Base-by-base conservation (phyloP, 1,284 basidiomycete species). In the Farysia itapuensis region DNA sequence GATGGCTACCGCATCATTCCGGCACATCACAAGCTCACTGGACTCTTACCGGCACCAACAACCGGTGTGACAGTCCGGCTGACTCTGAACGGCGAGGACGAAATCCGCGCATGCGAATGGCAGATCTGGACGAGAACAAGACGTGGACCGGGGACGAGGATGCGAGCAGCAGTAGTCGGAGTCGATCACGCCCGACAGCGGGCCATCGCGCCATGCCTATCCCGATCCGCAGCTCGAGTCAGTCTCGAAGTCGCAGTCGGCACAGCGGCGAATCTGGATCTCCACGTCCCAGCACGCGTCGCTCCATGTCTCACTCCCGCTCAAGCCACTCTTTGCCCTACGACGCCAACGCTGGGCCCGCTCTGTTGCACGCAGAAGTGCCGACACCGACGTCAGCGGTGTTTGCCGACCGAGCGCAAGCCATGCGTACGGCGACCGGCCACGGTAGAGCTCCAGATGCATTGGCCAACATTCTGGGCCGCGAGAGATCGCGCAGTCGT, bases 401-500 rank as follows among this genome's bases (percentile, higher is more conserved):
- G 16, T 13, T 31, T 36, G 44, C 53, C 11, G 53, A 61, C 15
- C 29, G 43, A 5, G 47, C 48, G 13, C 52, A 63, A 23, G 59
- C 48, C 6, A 45, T 53, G 26, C 39, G 64, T 3, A 48, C 53
- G 5, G 54, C 59, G 18, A 64, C 65, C 11, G 44, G 41, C 4
- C 40, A 52, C 11, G 58, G 57, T 22, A 32, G 65, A 7, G 65
- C 65, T 2, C 65, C 65, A 0, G 65, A 67, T 19, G 65, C 65
- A 1, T 32, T 67, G 20, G 46, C 61, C 15, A 48, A 64, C 38
- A 54, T 64, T 20, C 35, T 67, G 25, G 53, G 48, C 16, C n/a
- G 56, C 15, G 42, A 50, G 12, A 35, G 59, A 5, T 56, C 59
- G 18, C 28, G 38, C 14, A 63, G 59, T 39, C 52, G 59, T 1